Base-by-base conservation (phyloP, 192 early-diverging fungal genomes). In the Chytriomyces confervae region DNA sequence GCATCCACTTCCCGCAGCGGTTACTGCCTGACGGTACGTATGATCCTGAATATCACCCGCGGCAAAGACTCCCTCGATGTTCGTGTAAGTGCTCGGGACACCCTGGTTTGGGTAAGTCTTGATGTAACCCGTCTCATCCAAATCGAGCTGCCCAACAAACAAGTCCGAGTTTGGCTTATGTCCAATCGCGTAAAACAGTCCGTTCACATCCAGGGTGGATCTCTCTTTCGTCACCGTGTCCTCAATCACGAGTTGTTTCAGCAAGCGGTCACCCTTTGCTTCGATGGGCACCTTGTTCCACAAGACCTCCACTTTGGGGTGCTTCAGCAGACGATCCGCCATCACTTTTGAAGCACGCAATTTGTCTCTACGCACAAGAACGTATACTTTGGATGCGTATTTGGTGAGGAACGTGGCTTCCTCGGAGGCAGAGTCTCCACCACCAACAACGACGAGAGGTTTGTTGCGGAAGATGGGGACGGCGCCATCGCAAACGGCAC, bases 401-500 rank as follows among this genome's bases (percentile, higher is more conserved):
- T 96, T 96, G 69, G 96, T 98, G 76, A 99, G 86, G 88, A 95
- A 98, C 23, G 93, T 92, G 29, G 97, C 95, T 83, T 99, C 97
- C 87, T 99, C 97, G 50, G 79, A 77, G 10, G 89, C 89, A 62
- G 81, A 83, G 75, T 90, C 89, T 20, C 89, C 89, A 27, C 89
- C 97, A 71, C 97, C 97, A 73, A 99, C 92, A 49, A 99, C 97
- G 23, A 91, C 96, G 67, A 99, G 84, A 29, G 94, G 93, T 86
- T 96, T 96, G 82, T 96, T 93, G 77, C 95, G 91, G 91, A 98
- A 99, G 75, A 98, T 95, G 20, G 97, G 97, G 20, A 94, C 95
- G 61, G 96, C 95, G 77, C 96, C 97, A 82, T 99, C 97, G 86
- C 97, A 99, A 60, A 99, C 97, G 65, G 97, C 97, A 79, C 97